Evolutionary conservation across 2,329 filamentous ascomycete genomes (phyloP), one percentile per base, ranked within the genome.

Genomic region (Verticillium nonalfalfae): DNA sequence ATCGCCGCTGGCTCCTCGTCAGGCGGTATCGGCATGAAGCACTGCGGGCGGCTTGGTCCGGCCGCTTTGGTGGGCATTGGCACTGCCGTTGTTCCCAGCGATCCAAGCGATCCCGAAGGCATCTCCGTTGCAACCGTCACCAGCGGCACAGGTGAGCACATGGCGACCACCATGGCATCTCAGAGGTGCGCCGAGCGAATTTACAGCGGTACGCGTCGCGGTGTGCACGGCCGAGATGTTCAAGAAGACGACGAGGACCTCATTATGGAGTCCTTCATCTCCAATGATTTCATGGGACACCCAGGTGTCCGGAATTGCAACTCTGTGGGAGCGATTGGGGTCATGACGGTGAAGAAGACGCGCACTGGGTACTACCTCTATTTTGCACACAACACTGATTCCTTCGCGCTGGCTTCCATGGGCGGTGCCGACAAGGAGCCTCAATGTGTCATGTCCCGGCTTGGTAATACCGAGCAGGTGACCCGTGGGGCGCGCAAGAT

Each of bases 21-120:
- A 15, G 95, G 95, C 6, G 95, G 95, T 1, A 99, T 99, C 72
- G 94, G 95, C 34, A 97, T 99, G 94, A 99, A 99, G 73, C 93
- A 97, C 74, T 86, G 87, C 63, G 96, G 95, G 6, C 89, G 95
- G 39, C 85, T 97, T 65, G 96, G 95, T 0, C 95, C 95, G 36
- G 96, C 95, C 38, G 95, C 95, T 21, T 82, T 99, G 15, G 91
- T 98, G 14, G 94, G 95, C 7, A 86, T 98, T 59, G 95, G 95
- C 61, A 94, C 93, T 21, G 90, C 91, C 39, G 89, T 99, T 34
- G 85, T 97, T n/a, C 94, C 94, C 1, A 79, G 81, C 33, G 86
- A 93, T 64, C 79, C 84, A 1, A 81, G 85, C 35, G 93, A 97
- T 70, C 78, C 84, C 7, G 86, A 91, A 2, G 79, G 81, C 56